Conservation (phyloP, 1,284 basidiomycete genomes). For the Moesziomyces globuligerus region DNA sequence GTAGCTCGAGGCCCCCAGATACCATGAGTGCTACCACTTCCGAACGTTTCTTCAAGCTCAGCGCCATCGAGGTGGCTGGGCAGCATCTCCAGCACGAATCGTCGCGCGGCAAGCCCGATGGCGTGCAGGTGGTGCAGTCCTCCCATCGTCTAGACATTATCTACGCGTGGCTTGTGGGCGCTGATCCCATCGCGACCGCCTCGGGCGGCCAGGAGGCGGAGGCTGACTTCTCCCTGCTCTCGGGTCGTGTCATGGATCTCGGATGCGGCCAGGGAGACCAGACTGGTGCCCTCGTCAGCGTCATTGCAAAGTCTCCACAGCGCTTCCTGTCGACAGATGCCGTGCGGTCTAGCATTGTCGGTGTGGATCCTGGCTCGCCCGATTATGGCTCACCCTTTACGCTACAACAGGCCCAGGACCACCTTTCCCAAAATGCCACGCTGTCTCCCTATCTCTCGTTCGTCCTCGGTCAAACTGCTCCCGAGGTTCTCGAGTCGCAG, state of each 20-base stretch:
- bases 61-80: slow-evolving; percentile 15
- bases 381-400: slow-evolving; percentile 26
- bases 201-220: background rate
- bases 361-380: slow-evolving; percentile 16
- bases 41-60: slow-evolving; percentile 15
- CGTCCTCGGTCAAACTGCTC: slow-evolving; percentile 14
- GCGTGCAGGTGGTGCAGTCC: slow-evolving; percentile 19
- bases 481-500: slow-evolving; percentile 6
- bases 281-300: slow-evolving; percentile 12
- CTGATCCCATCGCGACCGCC: slow-evolving; percentile 4
- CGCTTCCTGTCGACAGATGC: background rate
- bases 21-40: no score
- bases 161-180: slow-evolving; percentile 23
- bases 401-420: slow-evolving; percentile 22
- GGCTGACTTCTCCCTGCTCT: slow-evolving; percentile 6
- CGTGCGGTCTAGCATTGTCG: slow-evolving; percentile 1
- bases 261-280: slow-evolving; percentile 33
- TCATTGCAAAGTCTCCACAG: background rate
- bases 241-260: slow-evolving; percentile 20
- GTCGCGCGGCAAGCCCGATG: slow-evolving; percentile 2
- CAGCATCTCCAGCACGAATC: slow-evolving; percentile 13
- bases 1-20: no score
- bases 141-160: slow-evolving; percentile 28
- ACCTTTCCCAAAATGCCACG: slow-evolving; percentile 1
- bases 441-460: slow-evolving; percentile 11